Evolutionary conservation across 768 basidiomycete species (phyloP).

Genomic region (Termitomyces sp.): DNA sequence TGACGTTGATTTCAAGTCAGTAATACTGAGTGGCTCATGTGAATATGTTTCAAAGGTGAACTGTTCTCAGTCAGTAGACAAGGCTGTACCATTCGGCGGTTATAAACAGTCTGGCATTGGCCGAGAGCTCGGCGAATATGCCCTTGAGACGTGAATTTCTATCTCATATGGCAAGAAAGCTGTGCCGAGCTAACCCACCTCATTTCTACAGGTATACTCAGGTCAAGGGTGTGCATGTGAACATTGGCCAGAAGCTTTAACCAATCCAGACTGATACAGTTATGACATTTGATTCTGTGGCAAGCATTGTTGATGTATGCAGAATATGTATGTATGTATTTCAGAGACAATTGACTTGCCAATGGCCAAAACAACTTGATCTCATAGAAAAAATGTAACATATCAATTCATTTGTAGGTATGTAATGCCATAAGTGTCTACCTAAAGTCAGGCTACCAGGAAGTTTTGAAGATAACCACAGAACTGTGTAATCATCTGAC

Average conservation of each 20-base stretch:
- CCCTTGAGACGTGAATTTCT: constrained; percentile 18
- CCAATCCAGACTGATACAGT: background rate
- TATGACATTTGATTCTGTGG: background rate
- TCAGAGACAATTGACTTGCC: background rate
- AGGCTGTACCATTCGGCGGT: constrained; percentile 21
- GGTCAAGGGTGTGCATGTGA: constrained; percentile 17
- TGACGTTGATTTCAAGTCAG: too few relatives aligned
- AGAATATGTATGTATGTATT: background rate
- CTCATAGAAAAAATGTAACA: too few relatives aligned
- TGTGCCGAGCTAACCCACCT: background rate
- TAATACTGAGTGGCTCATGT: background rate
- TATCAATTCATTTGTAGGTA: too few relatives aligned
- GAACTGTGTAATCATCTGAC: too few relatives aligned
- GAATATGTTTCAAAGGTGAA: constrained; percentile 12
- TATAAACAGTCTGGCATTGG: constrained; percentile 23
- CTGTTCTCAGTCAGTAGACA: constrained; percentile 10
- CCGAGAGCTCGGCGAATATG: constrained; percentile 21
- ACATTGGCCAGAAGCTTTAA: constrained; percentile 14
- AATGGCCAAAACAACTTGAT: too few relatives aligned
- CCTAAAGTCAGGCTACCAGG: too few relatives aligned
- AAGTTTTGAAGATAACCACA: too few relatives aligned
- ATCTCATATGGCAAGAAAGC: background rate
- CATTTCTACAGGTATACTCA: constrained; percentile 12
- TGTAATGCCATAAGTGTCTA: too few relatives aligned
- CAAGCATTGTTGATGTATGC: too few relatives aligned